These are phyloP conservation scores for Xylaria castorea DNA, from an alignment of 495 filamentous ascomycete genomes.

Conservation along the genomic window DNA sequence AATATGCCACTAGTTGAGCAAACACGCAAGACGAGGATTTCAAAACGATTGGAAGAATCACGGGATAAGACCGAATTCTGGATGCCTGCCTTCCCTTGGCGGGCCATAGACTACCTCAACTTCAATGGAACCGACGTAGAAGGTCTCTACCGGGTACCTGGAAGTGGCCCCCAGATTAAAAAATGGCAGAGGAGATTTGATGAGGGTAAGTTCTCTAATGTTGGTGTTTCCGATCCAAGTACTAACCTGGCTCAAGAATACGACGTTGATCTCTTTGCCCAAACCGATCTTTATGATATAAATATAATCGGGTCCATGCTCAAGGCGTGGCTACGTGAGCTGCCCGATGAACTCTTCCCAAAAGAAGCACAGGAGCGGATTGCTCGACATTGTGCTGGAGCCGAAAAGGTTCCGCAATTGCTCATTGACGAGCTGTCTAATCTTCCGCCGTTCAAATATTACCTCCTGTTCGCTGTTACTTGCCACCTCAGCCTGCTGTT, in stretches of 20 bases:
- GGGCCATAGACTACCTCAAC: constrained; percentile 93
- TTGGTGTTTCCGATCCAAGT: constrained; percentile 3
- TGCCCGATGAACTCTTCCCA: constrained; percentile 90
- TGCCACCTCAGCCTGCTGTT: constrained; percentile 89
- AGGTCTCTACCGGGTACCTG: constrained; percentile 86
- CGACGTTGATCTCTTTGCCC: constrained; percentile 85
- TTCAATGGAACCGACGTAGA: constrained; percentile 89
- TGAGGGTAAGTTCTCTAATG: constrained; percentile 57
- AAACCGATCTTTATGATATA: constrained; percentile 85
- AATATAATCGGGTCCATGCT: constrained; percentile 93
- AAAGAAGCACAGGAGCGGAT: constrained; percentile 78
- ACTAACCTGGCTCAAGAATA: constrained; percentile 61
- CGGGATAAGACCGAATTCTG: constrained; percentile 94
- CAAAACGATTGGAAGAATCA: constrained; percentile 80
- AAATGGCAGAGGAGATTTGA: constrained; percentile 89
- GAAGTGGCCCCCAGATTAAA: constrained; percentile 81
- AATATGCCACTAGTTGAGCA: constrained; percentile 83
- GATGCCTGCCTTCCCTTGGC: constrained; percentile 93
- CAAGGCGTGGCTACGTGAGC: constrained; percentile 90
- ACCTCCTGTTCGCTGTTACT: constrained; percentile 93
- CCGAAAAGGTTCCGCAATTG: constrained; percentile 76
- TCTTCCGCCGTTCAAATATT: constrained; percentile 91
- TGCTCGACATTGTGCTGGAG: constrained; percentile 72
- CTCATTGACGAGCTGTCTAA: constrained; percentile 89
- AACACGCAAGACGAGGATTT: constrained; percentile 84